Base-by-base conservation (phyloP, 2,329 filamentous ascomycete species). In the Cladosporium sp. region DNA sequence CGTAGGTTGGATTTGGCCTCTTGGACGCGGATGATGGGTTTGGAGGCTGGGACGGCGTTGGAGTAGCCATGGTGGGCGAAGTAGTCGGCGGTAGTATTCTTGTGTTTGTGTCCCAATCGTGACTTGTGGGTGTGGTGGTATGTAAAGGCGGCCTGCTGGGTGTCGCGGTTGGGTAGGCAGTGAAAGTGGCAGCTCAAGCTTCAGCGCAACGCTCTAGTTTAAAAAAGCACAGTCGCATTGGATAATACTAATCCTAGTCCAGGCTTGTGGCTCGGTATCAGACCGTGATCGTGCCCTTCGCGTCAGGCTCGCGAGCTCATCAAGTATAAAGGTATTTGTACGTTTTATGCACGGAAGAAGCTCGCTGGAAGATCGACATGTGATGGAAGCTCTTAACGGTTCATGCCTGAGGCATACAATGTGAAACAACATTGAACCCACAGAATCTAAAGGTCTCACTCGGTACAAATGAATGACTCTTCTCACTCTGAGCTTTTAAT, bases 21-120 rank as follows among this genome's bases (percentile, higher is more conserved):
- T 76, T 76, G 33, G 74, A 74, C 40, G 73, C 74, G 3, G 73
- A 73, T 4, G 66, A 64, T 5, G 73, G 70, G 44, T 70, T 69
- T 12, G 65, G 60, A 2, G 67, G 64, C n/a, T 65, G 67, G 8
- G 67, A 68, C 3, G 69, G 64, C 7, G 68, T 74, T 8, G 72
- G 72, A 11, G 72, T 74, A 31, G 72, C 69, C 72, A 74, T 74
- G 21, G 14, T 67, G 29, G n/a, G 23, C 11, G 16, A 21, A n/a
- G 31, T 33, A 6, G 28, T n/a, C 40, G 40, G n/a, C 4, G 40
- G 4, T n/a, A 21, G 7, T 46, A 12, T 46, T 23, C n/a, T 10
- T 21, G n/a, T 21, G 2, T 21, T 10, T 21, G n/a, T 21, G 2
- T 21, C 21, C n/a, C 40, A n/a, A 21, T n/a, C 1, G 18, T 8